These are phyloP conservation scores for Myxozyma udenii DNA, from an alignment of 805 yeast genomes.

Conservation along the genomic window DNA sequence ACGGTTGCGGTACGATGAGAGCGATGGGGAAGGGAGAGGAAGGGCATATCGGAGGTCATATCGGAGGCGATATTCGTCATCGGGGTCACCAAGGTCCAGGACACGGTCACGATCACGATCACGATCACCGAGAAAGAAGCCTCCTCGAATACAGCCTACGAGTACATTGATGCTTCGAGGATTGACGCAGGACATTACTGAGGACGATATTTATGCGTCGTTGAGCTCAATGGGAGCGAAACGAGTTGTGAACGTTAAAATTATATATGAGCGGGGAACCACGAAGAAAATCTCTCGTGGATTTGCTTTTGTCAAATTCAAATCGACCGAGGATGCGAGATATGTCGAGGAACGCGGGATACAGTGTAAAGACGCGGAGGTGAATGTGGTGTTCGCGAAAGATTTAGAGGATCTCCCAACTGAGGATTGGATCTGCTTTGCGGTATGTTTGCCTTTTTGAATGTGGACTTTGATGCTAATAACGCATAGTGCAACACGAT, in stretches of 20 bases:
- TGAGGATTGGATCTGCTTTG: slow-evolving; percentile 3
- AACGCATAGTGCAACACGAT: slow-evolving; percentile 8
- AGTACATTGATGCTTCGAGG: slow-evolving; percentile 1
- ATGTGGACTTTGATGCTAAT: neutral
- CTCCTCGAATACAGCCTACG: slow-evolving; percentile 5
- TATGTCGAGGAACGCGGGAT: neutral
- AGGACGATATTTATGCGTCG: neutral
- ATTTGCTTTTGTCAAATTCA: slow-evolving; percentile 20
- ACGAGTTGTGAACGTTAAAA: neutral
- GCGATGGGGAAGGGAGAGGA: too few relatives aligned
- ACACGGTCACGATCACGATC: neutral
- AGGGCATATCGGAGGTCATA: too few relatives aligned
- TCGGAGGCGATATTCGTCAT: too few relatives aligned
- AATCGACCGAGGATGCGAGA: slow-evolving; percentile 4
- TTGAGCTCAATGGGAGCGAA: neutral
- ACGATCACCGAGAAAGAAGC: neutral
- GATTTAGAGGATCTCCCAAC: slow-evolving; percentile 2
- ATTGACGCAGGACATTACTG: neutral
- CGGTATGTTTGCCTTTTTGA: slow-evolving; percentile 18
- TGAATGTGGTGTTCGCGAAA: neutral
- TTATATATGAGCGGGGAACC: slow-evolving; percentile 1
- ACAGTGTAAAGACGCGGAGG: neutral
- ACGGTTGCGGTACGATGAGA: neutral
- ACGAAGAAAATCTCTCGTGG: slow-evolving; percentile 11
- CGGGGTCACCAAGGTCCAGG: too few relatives aligned